A percentile compares a stretch with the other conserved stretches of the same genome.
Evolutionary conservation across 495 filamentous ascomycete genomes (phyloP).

Genomic region (Corynascus novoguineensis): DNA sequence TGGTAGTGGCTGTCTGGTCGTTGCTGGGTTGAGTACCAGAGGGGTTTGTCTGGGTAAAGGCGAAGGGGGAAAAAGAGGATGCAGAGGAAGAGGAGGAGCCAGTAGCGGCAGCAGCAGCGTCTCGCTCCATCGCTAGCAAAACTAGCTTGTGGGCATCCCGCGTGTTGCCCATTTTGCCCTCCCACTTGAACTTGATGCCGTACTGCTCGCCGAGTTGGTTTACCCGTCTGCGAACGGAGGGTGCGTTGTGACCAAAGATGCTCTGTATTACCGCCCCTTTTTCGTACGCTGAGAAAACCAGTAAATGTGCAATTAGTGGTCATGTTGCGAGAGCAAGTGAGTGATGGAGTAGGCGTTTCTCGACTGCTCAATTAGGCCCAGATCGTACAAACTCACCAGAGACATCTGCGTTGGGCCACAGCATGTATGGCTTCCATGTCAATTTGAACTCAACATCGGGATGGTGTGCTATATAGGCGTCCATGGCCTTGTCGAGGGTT

Average conservation of each 20-base stretch:
- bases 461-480: slow-evolving; percentile 49
- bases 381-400: slow-evolving; percentile 9
- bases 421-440: slow-evolving; percentile 70
- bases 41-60: too few species aligned
- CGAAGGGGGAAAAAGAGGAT: too few species aligned
- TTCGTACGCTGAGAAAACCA: slow-evolving; percentile 18
- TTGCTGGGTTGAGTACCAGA: too few species aligned
- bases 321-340: too few species aligned
- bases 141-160: slow-evolving; percentile 72
- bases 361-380: too few species aligned
- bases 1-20: not conserved
- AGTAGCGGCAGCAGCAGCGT: slow-evolving; percentile 26
- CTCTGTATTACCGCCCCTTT: slow-evolving; percentile 13
- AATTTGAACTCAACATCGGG: slow-evolving; percentile 59
- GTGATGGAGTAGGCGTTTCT: not conserved
- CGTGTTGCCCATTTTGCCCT: slow-evolving; percentile 68
- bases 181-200: slow-evolving; percentile 65
- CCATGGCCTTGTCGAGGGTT: slow-evolving; percentile 63
- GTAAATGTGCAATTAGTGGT: too few species aligned
- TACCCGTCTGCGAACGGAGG: slow-evolving; percentile 20
- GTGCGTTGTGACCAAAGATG: slow-evolving; percentile 14
- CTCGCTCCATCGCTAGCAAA: slow-evolving; percentile 56
- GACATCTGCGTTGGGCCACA: slow-evolving; percentile 57
- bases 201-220: slow-evolving; percentile 11
- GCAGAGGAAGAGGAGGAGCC: not conserved